Base-by-base conservation (phyloP, 1,284 basidiomycete species). In the Malassezia restricta region DNA sequence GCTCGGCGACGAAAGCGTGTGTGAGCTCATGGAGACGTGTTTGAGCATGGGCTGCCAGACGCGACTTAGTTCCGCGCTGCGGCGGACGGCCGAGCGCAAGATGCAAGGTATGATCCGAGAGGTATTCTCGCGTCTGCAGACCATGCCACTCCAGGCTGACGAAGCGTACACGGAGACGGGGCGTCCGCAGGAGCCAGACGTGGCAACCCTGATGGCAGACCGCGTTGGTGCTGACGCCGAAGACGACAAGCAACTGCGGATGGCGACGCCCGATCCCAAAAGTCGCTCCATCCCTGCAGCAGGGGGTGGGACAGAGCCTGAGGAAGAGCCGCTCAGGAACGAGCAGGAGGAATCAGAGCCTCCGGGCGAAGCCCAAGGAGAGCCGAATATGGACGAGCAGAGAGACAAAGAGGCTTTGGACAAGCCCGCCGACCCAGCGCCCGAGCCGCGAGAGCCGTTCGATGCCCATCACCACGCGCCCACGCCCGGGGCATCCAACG, bases 21-120 rank as follows among this genome's bases (percentile, higher is more conserved):
- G 94, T 74, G 92, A 96, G 76, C 90, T 98, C 83, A 78, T 99
- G 68, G 94, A 99, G 76, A 95, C 92, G 5, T 91, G 94, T 1
- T 76, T 99, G 59, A 94, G 89, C 32, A 96, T 94, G 65, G 90
- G 90, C 62, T 96, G 92, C 74, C 88, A 96, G 72, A 94, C 92
- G 79, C 80, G 94, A 39, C 78, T 96, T 5, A 88, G 87, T 65
- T 91, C 87, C 75, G 83, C 86, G 51, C 78, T 94, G 15, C 82
- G 94, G 42, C 82, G 85, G 35, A 87, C 87, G n/a, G 91, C 94
- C 1, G 91, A 96, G 73, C 81, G 82, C n/a, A 87, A 85, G 0
- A 92, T 98, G 81, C 85, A 92, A 63, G 77, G 81, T 1, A 81
- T 98, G 61, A 85, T 91, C 32, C 80, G 86, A 61, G 81, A 80